Evolutionary conservation across 2,329 filamentous ascomycete species (phyloP).

Genomic region (Hymenoscyphus infarciens): DNA sequence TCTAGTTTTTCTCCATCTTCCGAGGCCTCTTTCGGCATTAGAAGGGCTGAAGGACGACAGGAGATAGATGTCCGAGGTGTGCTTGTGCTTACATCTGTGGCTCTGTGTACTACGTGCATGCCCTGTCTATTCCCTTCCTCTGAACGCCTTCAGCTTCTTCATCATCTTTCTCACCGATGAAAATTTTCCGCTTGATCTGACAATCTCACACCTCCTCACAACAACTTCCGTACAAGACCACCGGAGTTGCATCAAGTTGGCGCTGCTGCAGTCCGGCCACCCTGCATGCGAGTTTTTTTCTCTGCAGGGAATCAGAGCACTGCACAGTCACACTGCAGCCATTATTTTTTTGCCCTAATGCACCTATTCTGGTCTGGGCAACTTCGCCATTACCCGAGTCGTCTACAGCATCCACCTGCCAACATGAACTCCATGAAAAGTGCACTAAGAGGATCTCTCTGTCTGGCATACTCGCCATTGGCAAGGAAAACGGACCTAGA

Average conservation of each 20-base stretch:
- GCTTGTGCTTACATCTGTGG: not conserved
- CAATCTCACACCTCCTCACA: constrained; percentile 2
- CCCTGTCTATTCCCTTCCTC: not conserved
- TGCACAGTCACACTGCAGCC: constrained; percentile 10
- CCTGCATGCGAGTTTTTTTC: constrained; percentile 18
- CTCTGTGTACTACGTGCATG: not conserved
- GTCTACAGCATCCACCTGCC: constrained; percentile 8
- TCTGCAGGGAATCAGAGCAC: constrained; percentile 15
- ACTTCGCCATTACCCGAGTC: not conserved
- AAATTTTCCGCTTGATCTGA: constrained; percentile 1
- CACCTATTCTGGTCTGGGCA: constrained; percentile 4
- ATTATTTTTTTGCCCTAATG: not conserved
- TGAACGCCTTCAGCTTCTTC: too few relatives aligned
- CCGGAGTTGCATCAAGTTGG: constrained; percentile 7
- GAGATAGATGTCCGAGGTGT: not conserved
- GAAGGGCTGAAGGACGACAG: not conserved
- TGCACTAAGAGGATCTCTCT: not conserved
- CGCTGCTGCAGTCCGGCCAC: constrained; percentile 9
- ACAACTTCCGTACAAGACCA: not conserved
- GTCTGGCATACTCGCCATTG: too few relatives aligned
- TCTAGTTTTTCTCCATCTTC: not conserved
- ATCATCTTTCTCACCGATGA: not conserved
- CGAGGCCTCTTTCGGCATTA: not conserved
- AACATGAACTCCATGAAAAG: constrained; percentile 2
- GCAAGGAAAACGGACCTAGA: too few relatives aligned